Conservation (phyloP, 75 land plant species). For the Gnetum montanum region DNA sequence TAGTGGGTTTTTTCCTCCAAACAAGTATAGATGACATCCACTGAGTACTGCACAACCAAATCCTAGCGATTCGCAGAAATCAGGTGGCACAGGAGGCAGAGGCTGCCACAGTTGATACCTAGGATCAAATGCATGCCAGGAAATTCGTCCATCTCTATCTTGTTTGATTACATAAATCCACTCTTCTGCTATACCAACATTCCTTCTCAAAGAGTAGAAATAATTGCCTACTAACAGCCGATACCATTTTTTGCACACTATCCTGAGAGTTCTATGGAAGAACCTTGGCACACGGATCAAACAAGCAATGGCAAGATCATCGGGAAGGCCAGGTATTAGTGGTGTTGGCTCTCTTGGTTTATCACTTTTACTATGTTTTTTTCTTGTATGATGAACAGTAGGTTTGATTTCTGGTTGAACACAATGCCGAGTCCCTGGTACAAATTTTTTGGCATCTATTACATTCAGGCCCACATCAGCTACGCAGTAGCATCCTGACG, state of each 20-base stretch:
- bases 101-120: constrained; percentile 71
- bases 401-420: constrained; percentile 50
- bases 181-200: constrained; percentile 58
- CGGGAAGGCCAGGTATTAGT: constrained; percentile 75
- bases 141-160: constrained; percentile 49
- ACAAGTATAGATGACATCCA: constrained; percentile 76
- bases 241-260: constrained; percentile 78
- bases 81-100: constrained; percentile 70
- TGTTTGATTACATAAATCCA: constrained; percentile 78
- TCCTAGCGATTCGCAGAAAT: constrained; percentile 61
- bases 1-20: constrained; percentile 69
- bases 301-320: constrained; percentile 87
- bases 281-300: constrained; percentile 64
- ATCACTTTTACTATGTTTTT: constrained; percentile 30
- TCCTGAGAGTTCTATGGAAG: constrained; percentile 52
- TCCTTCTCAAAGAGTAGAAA: constrained; percentile 54
- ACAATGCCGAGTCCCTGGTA: constrained; percentile 52
- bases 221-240: constrained; percentile 61
- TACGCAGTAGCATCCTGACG: constrained; percentile 69
- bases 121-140: constrained; percentile 87
- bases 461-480: constrained; percentile 60
- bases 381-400: constrained; percentile 30
- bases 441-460: constrained; percentile 48
- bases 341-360: constrained; percentile 37
- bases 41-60: constrained; percentile 82